A percentile compares a stretch with the other conserved stretches of the same genome.
phyloP scores from a whole-genome alignment of 2,329 filamentous ascomycete genomes.

The Fusarium solani-melongenae region DNA sequence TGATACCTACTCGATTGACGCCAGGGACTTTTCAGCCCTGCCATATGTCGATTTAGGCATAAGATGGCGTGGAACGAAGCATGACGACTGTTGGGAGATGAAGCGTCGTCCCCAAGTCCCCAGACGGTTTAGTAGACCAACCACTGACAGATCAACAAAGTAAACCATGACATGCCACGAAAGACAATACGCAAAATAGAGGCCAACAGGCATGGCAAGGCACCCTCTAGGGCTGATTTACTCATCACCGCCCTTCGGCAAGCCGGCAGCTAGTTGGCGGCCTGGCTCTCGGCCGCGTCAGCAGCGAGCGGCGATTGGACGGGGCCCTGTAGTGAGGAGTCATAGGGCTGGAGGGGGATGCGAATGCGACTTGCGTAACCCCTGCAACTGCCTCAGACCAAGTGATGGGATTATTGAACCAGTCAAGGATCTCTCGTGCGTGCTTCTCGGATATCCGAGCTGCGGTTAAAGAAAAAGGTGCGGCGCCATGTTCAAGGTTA shows the following conservation, averaged over 20 bases:
- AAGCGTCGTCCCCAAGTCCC: conserved; percentile 7
- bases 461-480: not conserved
- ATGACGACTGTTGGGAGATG: conserved; percentile 5
- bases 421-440: not conserved
- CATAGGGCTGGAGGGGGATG: conserved; percentile 34
- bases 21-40: not conserved
- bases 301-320: conserved; percentile 31
- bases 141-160: not conserved
- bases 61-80: conserved; percentile 3
- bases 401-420: not conserved
- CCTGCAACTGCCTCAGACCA: not conserved
- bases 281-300: conserved; percentile 38
- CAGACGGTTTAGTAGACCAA: not conserved
- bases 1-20: not conserved
- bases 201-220: not conserved
- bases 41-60: not conserved
- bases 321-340: conserved; percentile 21
- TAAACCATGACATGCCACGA: not conserved
- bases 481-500: conserved; percentile 3
- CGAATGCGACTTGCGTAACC: conserved; percentile 38
- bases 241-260: conserved; percentile 15
- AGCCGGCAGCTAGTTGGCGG: conserved; percentile 11
- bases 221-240: not conserved
- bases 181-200: conserved; percentile 2
- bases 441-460: not conserved